phyloP scores from a whole-genome alignment of 306 rosid species.

The Sesbania bispinosa region DNA sequence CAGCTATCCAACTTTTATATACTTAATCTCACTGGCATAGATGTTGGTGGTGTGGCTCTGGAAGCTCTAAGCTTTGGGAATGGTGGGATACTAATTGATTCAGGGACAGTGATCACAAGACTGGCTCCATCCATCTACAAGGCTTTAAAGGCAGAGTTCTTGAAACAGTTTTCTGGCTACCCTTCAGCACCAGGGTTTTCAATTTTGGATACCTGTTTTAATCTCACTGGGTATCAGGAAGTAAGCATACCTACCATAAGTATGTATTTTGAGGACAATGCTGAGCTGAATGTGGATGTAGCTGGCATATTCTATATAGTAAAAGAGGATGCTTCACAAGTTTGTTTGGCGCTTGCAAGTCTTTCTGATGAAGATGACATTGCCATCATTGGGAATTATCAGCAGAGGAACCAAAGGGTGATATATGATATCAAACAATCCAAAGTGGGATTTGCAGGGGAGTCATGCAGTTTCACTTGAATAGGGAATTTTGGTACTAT shows the following conservation, averaged over 20 bases:
- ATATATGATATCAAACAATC: slow-evolving; percentile 61
- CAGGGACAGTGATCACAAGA: slow-evolving; percentile 83
- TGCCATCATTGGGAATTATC: slow-evolving; percentile 73
- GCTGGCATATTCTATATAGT: slow-evolving; percentile 51
- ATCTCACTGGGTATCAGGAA: slow-evolving; percentile 53
- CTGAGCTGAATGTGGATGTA: slow-evolving; percentile 59
- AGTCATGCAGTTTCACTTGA: slow-evolving; percentile 61
- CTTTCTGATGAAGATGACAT: slow-evolving; percentile 49
- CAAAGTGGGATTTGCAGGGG: slow-evolving; percentile 76
- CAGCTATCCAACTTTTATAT: slow-evolving; percentile 57
- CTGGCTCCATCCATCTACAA: slow-evolving; percentile 61
- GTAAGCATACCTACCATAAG: slow-evolving; percentile 53
- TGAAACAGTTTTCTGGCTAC: slow-evolving; percentile 62
- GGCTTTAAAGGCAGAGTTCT: slow-evolving; percentile 63
- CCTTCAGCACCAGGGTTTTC: slow-evolving; percentile 59
- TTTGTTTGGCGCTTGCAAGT: slow-evolving; percentile 79
- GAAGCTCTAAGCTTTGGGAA: slow-evolving; percentile 29
- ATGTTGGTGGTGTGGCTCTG: slow-evolving; percentile 56
- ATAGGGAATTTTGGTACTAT: not conserved
- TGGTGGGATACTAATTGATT: slow-evolving; percentile 59
- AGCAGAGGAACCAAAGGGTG: slow-evolving; percentile 92
- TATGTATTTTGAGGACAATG: slow-evolving; percentile 60
- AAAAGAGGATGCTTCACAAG: slow-evolving; percentile 65
- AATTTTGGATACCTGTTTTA: slow-evolving; percentile 73
- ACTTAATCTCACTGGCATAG: slow-evolving; percentile 66